Evolutionary conservation across 2,329 filamentous ascomycete species (phyloP).

Genomic region (Xylariaceae sp.): DNA sequence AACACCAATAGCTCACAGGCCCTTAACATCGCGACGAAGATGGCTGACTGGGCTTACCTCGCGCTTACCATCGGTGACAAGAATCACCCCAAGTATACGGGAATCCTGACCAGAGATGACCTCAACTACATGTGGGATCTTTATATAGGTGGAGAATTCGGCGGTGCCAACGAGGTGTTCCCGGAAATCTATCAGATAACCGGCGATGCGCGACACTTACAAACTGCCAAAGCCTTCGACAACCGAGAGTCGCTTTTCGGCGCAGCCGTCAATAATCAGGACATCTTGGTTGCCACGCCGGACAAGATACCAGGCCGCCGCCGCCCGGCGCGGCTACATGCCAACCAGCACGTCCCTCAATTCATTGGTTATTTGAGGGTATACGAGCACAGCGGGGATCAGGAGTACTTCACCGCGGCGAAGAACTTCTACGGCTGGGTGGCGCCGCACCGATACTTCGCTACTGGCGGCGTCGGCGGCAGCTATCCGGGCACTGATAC

Average conservation of each 20-base stretch:
- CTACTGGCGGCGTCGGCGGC: slow-evolving; percentile 41
- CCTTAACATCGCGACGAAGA: slow-evolving; percentile 38
- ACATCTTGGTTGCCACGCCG: slow-evolving; percentile 40
- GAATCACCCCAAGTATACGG: slow-evolving; percentile 41
- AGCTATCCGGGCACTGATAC: slow-evolving; percentile 42
- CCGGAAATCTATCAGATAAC: slow-evolving; percentile 44
- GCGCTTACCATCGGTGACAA: slow-evolving; percentile 44
- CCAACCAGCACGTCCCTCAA: slow-evolving; percentile 43
- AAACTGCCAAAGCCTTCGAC: slow-evolving; percentile 43
- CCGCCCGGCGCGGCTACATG: slow-evolving; percentile 40
- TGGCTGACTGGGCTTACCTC: slow-evolving; percentile 45
- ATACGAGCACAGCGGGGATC: slow-evolving; percentile 40
- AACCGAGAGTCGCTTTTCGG: slow-evolving; percentile 43
- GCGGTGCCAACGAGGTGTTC: slow-evolving; percentile 44
- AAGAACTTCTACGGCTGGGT: slow-evolving; percentile 46
- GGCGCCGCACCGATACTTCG: slow-evolving; percentile 42
- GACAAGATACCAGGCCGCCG: slow-evolving; percentile 41
- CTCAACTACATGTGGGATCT: slow-evolving; percentile 47
- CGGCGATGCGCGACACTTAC: slow-evolving; percentile 37
- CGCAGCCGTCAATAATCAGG: slow-evolving; percentile 38
- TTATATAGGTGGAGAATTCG: slow-evolving; percentile 44
- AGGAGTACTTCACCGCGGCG: slow-evolving; percentile 41
- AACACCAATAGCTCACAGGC: slow-evolving; percentile 44
- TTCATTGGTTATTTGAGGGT: slow-evolving; percentile 43
- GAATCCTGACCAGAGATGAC: slow-evolving; percentile 42